Evolutionary conservation across 495 filamentous ascomycete species (phyloP).

Genomic region (Neurospora intermedia): DNA sequence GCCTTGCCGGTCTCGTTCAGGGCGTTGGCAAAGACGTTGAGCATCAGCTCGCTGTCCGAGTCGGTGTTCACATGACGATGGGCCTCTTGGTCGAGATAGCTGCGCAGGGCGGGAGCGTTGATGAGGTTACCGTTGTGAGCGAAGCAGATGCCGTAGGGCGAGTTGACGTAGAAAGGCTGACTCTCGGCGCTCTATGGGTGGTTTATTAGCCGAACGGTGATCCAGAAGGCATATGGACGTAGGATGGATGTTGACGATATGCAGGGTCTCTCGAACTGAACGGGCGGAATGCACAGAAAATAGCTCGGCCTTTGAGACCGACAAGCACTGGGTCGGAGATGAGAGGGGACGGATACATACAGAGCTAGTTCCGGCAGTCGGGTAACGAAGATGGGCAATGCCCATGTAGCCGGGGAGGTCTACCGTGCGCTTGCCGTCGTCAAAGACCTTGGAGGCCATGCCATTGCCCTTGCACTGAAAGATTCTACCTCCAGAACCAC

Average conservation of each 20-base stretch:
- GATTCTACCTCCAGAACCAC: slow-evolving; percentile 65
- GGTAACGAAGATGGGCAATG: slow-evolving; percentile 80
- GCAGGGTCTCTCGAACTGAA: neutral
- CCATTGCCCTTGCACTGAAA: slow-evolving; percentile 90
- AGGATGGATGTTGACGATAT: neutral
- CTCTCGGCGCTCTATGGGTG: slow-evolving; percentile 50
- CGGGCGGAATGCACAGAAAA: neutral
- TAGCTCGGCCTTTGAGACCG: neutral
- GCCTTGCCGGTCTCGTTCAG: slow-evolving; percentile 94
- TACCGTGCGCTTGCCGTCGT: slow-evolving; percentile 59
- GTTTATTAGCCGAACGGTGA: neutral
- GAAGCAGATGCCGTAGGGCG: slow-evolving; percentile 65
- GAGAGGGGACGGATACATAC: slow-evolving; percentile 9
- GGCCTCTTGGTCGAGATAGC: slow-evolving; percentile 74
- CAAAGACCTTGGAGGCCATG: slow-evolving; percentile 78
- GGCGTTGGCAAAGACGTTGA: slow-evolving; percentile 91
- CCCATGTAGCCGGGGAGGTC: slow-evolving; percentile 88
- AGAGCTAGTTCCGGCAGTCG: slow-evolving; percentile 79
- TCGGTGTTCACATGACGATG: slow-evolving; percentile 97
- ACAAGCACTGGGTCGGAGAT: neutral
- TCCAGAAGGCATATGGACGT: neutral
- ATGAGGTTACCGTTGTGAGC: slow-evolving; percentile 80
- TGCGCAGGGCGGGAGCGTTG: slow-evolving; percentile 72
- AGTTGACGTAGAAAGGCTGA: slow-evolving; percentile 90
- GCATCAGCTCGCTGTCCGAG: slow-evolving; percentile 86